Base-by-base conservation (phyloP, 2,329 filamentous ascomycete species). In the Lomentospora prolificans region DNA sequence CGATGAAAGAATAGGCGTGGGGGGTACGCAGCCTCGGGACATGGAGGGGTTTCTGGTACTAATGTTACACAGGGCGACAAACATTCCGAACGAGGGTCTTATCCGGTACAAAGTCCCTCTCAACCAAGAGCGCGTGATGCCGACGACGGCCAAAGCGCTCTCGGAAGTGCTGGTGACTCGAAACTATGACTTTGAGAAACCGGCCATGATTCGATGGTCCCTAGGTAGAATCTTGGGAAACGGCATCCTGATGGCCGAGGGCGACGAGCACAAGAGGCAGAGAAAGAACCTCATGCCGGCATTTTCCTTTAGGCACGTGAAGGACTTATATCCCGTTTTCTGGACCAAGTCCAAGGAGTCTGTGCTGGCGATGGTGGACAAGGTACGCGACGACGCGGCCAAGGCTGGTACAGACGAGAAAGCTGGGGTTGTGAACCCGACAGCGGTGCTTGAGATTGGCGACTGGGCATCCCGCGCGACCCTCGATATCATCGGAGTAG, bases 211-310 rank as follows among this genome's bases (percentile, higher is more conserved):
- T 28, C 72, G 80, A 31, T 69, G 70, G 46, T 75, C 77, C 1
- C 71, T 92, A 3, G 80, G 78, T 1, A 76, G 81, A 22, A 74
- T 90, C 25, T 74, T 92, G 10, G 86, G 89, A 8, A 71, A 85
- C 10, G 87, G 88, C 8, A 72, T 92, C 12, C 70, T 96, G 36
- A 73, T 96, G 9, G 87, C 89, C 2, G 91, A 96, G 69, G 91
- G 91, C n/a, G 88, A 95, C 10, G 88, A 91, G 64, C 92, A 96
- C 69, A 94, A 87, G 72, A 73, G 81, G 63, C 87, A 90, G 71
- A 80, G 91, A 50, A 90, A 87, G 66, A 84, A 86, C 57, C 79
- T 95, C 17, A 82, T 86, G 72, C 90, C 90, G 0, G 88, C 89
- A 2, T 96, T 96, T 67, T 78, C 84, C n/a, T 95, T 89, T 65